Base-by-base conservation (phyloP, 352 stramenopile species). In the Detonula confervacea region DNA sequence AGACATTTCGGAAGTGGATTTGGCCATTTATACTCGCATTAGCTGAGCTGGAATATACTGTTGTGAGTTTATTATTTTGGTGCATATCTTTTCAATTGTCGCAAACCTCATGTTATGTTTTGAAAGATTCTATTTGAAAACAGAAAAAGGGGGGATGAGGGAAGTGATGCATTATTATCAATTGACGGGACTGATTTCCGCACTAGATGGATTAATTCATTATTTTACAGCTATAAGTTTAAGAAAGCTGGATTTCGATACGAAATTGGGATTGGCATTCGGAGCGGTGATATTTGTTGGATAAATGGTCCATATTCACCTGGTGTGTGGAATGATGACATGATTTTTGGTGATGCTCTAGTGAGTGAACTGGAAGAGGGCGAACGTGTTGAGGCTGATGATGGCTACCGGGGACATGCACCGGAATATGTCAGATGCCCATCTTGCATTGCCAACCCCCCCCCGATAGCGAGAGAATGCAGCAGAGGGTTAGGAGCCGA, bases 241-340 rank as follows among this genome's bases (percentile, higher is more conserved):
- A 78, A 80, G n/a, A 61, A 47, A 27, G 51, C 59, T 54, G 81
- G 65, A 33, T n/a, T 81, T 1, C 69, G 66, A 39, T 86, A 88
- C 61, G 70, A 83, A 27, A 47, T 88, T 49, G 72, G 35, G 22
- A n/a, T 84, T 22, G 69, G 54, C 27, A 87, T 87, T 49, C 12
- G 55, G 37, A 84, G 33, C 24, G 74, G 80, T 24, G 30, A 82
- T 39, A 86, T 86, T 60, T 62, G 73, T 16, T 88, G 76, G 76
- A 33, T 68, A 7, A 22, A 83, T 73, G 61, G 62, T 9, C 73
- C 79, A 33, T 84, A 68, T 66, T 3, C 22, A 8, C 33, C 33
- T 56, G 60, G 47, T 12, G 18, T 25, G 22, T 55, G 33, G 62
- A 74, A 84, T 51, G 35, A 55, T 39, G 51, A 22, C 0, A 72